A percentile compares a stretch with the other conserved stretches of the same genome.
These are phyloP conservation scores for Ogataea nitratoaversa DNA, from an alignment of 805 yeast genomes.

Conservation along the genomic window DNA sequence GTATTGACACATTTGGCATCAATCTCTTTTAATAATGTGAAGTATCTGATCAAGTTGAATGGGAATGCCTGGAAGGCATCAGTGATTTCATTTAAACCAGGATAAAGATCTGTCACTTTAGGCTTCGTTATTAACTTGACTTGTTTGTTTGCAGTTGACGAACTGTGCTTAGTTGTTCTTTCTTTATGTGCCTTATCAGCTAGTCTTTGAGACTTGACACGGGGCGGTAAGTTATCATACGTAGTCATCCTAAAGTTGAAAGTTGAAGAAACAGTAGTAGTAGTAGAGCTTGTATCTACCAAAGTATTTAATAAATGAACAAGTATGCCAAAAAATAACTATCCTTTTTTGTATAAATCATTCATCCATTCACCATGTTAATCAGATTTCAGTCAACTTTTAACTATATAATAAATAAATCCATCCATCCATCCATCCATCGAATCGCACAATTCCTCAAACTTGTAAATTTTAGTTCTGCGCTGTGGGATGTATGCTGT, in stretches of 20 bases:
- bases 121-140: slow-evolving; percentile 21
- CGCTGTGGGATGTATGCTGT: no score
- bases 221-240: slow-evolving; percentile 22
- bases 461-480: no score
- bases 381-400: no score
- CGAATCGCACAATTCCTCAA: no score
- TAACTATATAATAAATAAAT: no score
- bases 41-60: slow-evolving; percentile 71
- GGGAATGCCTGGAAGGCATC: slow-evolving; percentile 94
- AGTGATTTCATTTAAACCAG: slow-evolving; percentile 87
- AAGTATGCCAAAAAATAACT: no score
- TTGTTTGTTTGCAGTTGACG: slow-evolving; percentile 4
- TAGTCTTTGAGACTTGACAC: slow-evolving; percentile 26
- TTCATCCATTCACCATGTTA: no score
- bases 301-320: no score
- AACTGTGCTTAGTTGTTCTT: slow-evolving; percentile 3
- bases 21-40: slow-evolving; percentile 85
- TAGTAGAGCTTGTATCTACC: no score
- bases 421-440: no score
- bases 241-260: slow-evolving; percentile 16
- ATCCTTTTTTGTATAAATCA: no score
- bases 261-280: no score
- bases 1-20: slow-evolving; percentile 87
- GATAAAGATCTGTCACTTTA: slow-evolving; percentile 44
- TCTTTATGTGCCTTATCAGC: slow-evolving; percentile 21